Conservation (phyloP, 1,284 basidiomycete species). For the Fomitopsis pinicola region DNA sequence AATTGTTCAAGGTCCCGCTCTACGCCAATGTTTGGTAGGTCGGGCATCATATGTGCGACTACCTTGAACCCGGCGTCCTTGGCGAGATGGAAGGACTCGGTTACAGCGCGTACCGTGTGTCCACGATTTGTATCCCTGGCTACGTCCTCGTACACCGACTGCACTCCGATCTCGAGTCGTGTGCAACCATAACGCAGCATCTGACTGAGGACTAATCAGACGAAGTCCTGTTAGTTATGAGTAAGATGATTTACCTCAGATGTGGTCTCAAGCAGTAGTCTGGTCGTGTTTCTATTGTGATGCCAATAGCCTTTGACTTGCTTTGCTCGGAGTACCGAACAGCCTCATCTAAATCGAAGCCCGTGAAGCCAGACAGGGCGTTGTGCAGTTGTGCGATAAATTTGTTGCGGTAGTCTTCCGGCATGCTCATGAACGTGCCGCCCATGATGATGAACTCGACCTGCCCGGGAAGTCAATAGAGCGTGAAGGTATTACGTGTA, state of each 20-base stretch:
- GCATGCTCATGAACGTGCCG: slow-evolving; percentile 99
- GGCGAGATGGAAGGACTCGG: slow-evolving; percentile 96
- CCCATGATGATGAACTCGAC: slow-evolving; percentile 99
- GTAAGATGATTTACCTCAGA: slow-evolving; percentile 53
- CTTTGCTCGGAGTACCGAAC: slow-evolving; percentile 95
- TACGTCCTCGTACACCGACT: slow-evolving; percentile 99
- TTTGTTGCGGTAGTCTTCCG: slow-evolving; percentile 90
- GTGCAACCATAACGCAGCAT: slow-evolving; percentile 99
- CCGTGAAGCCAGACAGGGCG: slow-evolving; percentile 93
- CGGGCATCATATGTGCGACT: slow-evolving; percentile 98
- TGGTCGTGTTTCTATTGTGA: slow-evolving; percentile 98
- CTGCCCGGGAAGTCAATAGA: slow-evolving; percentile 31
- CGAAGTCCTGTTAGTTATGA: not conserved
- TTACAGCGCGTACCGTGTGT: slow-evolving; percentile 96
- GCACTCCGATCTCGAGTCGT: slow-evolving; percentile 96
- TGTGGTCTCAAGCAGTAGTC: slow-evolving; percentile 98
- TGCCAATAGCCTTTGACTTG: slow-evolving; percentile 98
- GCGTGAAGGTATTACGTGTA: too few relatives aligned
- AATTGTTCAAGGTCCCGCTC: slow-evolving; percentile 99
- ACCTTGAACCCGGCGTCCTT: slow-evolving; percentile 99
- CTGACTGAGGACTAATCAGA: slow-evolving; percentile 54
- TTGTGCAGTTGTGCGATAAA: slow-evolving; percentile 98
- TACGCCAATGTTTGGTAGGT: slow-evolving; percentile 95
- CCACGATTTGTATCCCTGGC: slow-evolving; percentile 97
- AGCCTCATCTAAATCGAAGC: slow-evolving; percentile 94